Conservation (phyloP, 805 yeast species). For the Saturnispora dispora region DNA sequence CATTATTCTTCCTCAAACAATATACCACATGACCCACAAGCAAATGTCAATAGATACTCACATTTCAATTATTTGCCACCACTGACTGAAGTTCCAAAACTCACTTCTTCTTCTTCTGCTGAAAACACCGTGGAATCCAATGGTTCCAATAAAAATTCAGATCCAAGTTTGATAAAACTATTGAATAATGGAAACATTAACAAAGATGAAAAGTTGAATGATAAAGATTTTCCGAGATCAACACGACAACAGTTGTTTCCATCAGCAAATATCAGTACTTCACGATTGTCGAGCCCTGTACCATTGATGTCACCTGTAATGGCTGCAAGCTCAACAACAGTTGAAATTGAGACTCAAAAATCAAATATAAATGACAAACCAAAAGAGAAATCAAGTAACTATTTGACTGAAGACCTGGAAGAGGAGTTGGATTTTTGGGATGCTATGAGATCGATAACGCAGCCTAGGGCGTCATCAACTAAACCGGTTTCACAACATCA, state of each 20-base stretch:
- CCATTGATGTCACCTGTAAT: slow-evolving; percentile 1
- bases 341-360: neutral
- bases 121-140: slow-evolving; percentile 23
- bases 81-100: slow-evolving; percentile 57
- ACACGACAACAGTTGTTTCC: slow-evolving; percentile 13
- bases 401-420: slow-evolving; percentile 40
- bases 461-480: slow-evolving; percentile 23
- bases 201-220: neutral
- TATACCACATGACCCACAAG: slow-evolving; percentile 36
- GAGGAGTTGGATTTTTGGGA: slow-evolving; percentile 70
- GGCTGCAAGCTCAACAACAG: neutral
- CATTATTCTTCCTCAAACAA: slow-evolving; percentile 47
- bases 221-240: slow-evolving; percentile 1
- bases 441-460: slow-evolving; percentile 49
- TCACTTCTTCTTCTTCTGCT: slow-evolving; percentile 49
- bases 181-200: slow-evolving; percentile 27
- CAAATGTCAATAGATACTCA: slow-evolving; percentile 48
- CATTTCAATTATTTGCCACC: slow-evolving; percentile 74
- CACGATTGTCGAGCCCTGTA: slow-evolving; percentile 2
- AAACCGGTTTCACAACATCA: slow-evolving; percentile 47
- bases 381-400: slow-evolving; percentile 7
- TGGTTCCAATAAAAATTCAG: slow-evolving; percentile 19
- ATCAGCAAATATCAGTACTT: slow-evolving; percentile 2
- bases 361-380: neutral
- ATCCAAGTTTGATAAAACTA: slow-evolving; percentile 36